A percentile compares a stretch with the other conserved stretches of the same genome.
These are phyloP conservation scores for Nemania sp. DNA, from an alignment of 2,329 filamentous ascomycete species.

Conservation along the genomic window DNA sequence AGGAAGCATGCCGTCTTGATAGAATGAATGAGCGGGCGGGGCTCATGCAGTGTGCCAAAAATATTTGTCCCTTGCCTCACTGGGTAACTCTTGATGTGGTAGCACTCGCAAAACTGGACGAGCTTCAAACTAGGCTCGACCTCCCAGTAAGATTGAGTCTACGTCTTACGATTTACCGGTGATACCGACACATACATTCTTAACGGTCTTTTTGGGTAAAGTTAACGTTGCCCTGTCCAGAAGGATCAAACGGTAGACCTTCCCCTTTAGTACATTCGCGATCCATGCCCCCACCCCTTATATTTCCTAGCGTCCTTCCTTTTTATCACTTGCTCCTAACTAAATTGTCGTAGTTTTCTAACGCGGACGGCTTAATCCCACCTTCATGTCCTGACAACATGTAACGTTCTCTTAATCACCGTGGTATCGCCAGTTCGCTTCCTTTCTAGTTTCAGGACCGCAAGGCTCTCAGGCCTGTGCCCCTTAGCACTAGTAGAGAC, in stretches of 20 bases:
- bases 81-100: not conserved
- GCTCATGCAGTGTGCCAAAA: not conserved
- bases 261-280: slow-evolving; percentile 15
- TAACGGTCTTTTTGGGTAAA: slow-evolving; percentile 12
- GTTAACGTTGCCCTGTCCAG: slow-evolving; percentile 13
- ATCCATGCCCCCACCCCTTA: slow-evolving; percentile 13
- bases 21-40: not conserved
- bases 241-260: slow-evolving; percentile 15
- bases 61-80: not conserved
- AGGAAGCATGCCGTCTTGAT: not conserved
- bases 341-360: slow-evolving; percentile 14
- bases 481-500: slow-evolving; percentile 8
- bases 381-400: slow-evolving; percentile 13
- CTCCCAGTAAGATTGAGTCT: no score
- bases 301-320: slow-evolving; percentile 14
- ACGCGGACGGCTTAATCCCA: slow-evolving; percentile 13
- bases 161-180: no score
- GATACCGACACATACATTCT: slow-evolving; percentile 1
- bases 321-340: slow-evolving; percentile 14
- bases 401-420: slow-evolving; percentile 15
- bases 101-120: slow-evolving; percentile 4
- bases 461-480: slow-evolving; percentile 7
- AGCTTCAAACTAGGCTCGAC: no score
- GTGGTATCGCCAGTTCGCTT: slow-evolving; percentile 13
- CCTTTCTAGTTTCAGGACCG: slow-evolving; percentile 14